phyloP scores from a whole-genome alignment of 768 basidiomycete species.

The Leccinellum albellum region DNA sequence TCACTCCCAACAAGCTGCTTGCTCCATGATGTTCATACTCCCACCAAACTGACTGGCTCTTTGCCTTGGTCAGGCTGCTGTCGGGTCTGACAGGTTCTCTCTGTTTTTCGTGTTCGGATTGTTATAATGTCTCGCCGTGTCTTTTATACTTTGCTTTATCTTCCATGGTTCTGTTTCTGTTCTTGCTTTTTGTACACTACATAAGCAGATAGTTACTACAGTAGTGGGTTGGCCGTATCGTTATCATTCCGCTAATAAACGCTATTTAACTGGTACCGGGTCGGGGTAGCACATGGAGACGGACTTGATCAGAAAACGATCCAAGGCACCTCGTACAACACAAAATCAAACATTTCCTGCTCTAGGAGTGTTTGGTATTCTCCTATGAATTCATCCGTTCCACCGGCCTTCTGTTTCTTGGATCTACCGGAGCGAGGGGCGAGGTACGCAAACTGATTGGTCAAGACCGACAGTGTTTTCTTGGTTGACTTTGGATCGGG shows the following conservation, averaged over 20 bases:
- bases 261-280: constrained; percentile 35
- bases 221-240: constrained; percentile 56
- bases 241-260: constrained; percentile 60
- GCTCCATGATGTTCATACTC: constrained; percentile 12
- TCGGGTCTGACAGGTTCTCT: constrained; percentile 11
- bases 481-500: constrained; percentile 84
- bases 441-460: constrained; percentile 78
- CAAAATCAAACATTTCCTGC: constrained; percentile 94
- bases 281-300: background rate
- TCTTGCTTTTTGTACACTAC: constrained; percentile 37
- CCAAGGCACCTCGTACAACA: constrained; percentile 91
- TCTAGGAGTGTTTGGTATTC: constrained; percentile 94
- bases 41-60: constrained; percentile 7
- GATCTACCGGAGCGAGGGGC: constrained; percentile 58
- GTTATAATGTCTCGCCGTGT: constrained; percentile 13
- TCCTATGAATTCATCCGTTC: constrained; percentile 71
- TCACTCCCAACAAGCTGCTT: constrained; percentile 11
- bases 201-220: constrained; percentile 46
- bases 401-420: constrained; percentile 32
- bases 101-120: constrained; percentile 14
- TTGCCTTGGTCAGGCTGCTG: constrained; percentile 8
- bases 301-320: constrained; percentile 52
- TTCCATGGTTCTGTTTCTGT: constrained; percentile 16
- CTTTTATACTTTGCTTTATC: constrained; percentile 22
- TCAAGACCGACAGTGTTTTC: constrained; percentile 70